Evolutionary conservation across 169 alveolate species (phyloP), one percentile per base, ranked within the genome.

Genomic region (Plasmodium coatneyi): DNA sequence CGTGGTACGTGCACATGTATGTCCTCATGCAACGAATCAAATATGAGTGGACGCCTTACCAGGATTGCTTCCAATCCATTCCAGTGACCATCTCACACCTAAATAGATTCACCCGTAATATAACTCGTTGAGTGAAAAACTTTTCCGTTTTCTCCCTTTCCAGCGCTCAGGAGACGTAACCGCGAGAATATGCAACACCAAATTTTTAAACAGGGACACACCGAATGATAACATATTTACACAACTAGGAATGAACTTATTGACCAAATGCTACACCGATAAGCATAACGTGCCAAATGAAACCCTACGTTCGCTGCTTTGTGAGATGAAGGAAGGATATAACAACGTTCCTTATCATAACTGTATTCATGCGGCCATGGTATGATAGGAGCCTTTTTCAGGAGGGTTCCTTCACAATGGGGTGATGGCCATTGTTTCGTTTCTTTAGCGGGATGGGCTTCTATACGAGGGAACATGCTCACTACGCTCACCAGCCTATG

Each of bases 341-440:
- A 91, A 91, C 92, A 54, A 91, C 60, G 95, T 91, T 43, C 95
- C 95, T 28, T 91, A 91, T 72, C 95, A 91, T 43, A 91, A 91
- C 52, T 80, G 86, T 70, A 81, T 91, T 14, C 95, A 91, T 43
- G 95, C 95, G 41, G 95, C 95, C 28, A 91, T 91, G 95, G 95
- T 86, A 54, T 34, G 32, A 82, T 22, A 66, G n/a, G 36, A 2
- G 41, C 28, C 30, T 81, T 46, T 46, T n/a, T 46, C 74, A 52
- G 39, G 46, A 5, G 30, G 36, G 36, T 12, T 6, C 32, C n/a
- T 66, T 66, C 76, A 66, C 76, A 66, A 66, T 25, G 28, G 76
- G 30, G 76, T 66, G 30, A 22, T 66, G 30, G n/a, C 22, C n/a
- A 66, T 2, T 3, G n/a, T 66, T 66, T 66, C 76, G 76, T 66